Conservation (phyloP, 495 filamentous ascomycete species). For the Daldinia decipiens region DNA sequence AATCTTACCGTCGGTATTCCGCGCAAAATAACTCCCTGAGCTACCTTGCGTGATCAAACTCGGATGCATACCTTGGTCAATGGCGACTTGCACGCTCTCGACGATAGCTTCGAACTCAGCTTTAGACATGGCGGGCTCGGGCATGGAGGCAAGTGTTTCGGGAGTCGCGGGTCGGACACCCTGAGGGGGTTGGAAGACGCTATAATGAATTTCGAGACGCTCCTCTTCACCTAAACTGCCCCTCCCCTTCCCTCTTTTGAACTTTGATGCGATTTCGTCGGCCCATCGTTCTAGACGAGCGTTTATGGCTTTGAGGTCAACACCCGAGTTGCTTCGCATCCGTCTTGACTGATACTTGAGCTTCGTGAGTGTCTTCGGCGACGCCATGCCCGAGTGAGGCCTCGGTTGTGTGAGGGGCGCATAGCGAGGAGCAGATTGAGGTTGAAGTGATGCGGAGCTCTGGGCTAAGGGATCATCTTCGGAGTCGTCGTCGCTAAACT, state of each 20-base stretch:
- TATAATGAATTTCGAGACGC: constrained; percentile 94
- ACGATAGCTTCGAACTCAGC: constrained; percentile 86
- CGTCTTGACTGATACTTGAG: constrained; percentile 60
- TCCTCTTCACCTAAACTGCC: constrained; percentile 81
- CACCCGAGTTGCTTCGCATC: constrained; percentile 84
- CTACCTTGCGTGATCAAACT: constrained; percentile 96
- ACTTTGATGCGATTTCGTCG: constrained; percentile 96
- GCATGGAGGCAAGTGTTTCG: constrained; percentile 71
- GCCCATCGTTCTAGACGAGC: constrained; percentile 96
- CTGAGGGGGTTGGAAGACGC: constrained; percentile 92
- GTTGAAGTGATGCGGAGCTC: constrained; percentile 64
- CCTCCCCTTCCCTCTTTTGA: constrained; percentile 85
- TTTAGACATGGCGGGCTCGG: constrained; percentile 71
- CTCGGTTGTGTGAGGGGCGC: constrained; percentile 70
- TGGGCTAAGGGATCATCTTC: constrained; percentile 69
- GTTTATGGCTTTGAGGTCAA: constrained; percentile 99
- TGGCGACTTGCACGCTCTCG: constrained; percentile 89
- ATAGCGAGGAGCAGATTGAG: constrained; percentile 74
- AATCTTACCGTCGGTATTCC: constrained; percentile 89
- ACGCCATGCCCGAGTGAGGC: constrained; percentile 68
- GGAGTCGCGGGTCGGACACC: constrained; percentile 79
- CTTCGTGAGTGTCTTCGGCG: constrained; percentile 55
- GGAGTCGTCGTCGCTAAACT: constrained; percentile 82
- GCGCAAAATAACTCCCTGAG: constrained; percentile 97
- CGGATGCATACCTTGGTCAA: constrained; percentile 91